Base-by-base conservation (phyloP, 148 eudicot genomes). In the Mesembryanthemum crystallinum region DNA sequence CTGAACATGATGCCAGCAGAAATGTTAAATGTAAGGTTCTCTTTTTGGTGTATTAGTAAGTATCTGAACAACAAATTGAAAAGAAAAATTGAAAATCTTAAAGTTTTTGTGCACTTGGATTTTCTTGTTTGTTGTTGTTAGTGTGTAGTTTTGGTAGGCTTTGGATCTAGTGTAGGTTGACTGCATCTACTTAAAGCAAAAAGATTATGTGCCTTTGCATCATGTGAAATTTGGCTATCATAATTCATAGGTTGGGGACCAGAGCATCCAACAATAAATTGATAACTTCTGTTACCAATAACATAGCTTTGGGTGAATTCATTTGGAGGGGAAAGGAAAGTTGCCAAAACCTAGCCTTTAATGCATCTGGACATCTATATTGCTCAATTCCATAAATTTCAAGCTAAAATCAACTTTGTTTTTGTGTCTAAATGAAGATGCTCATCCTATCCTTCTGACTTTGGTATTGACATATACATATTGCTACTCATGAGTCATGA, bases 211-310 rank as follows among this genome's bases (percentile, higher is more conserved):
- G 51, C 30, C 15, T 62, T 61, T 64, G 39, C 20, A 62, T 27
- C 80, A 78, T 78, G 80, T 78, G 80, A 78, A 1, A 63, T 35
- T 12, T 18, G 43, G 32, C 78, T 35, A 55, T 64, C 64, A 37
- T 13, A 35, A 13, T 18, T 8, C 11, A 23, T 47, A 49, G n/a
- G 1, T 29, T 24, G n/a, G 52, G 75, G 75, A 61, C 62, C 80
- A 71, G 33, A 29, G 51, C 49, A 25, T 27, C 61, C 62, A 23
- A 49, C 14, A 35, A 45, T 45, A 32, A 35, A 18, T 32, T n/a
- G 61, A 66, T 37, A 63, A 75, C 25, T 45, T 45, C 49, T 8
- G 49, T 39, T 39, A 39, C n/a, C 49, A 45, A 45, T 45, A 75
- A 67, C 12, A 10, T 21, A n/a, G 35, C 20, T 29, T 33, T 65